Conservation (phyloP, 2,329 filamentous ascomycete genomes). For the Monascus ruber region DNA sequence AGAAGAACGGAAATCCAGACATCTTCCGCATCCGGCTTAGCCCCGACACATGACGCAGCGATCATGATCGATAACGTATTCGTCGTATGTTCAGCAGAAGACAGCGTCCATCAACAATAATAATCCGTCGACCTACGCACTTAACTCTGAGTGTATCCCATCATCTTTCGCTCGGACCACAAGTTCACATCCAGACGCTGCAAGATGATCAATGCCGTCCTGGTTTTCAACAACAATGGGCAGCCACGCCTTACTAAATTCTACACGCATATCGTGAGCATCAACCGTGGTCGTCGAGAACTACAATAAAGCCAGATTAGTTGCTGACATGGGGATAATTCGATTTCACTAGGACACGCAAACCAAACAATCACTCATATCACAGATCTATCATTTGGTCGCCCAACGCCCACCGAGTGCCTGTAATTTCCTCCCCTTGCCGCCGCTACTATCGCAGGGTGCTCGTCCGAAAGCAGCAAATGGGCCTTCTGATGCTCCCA, state of each 20-base stretch:
- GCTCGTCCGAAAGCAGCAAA: constrained; percentile 34
- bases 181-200: not conserved
- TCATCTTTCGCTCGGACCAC: too few species aligned
- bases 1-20: too few species aligned
- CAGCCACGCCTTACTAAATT: constrained; percentile 96
- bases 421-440: constrained; percentile 90
- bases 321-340: not conserved
- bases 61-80: too few species aligned
- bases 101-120: too few species aligned
- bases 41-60: too few species aligned
- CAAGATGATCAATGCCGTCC: constrained; percentile 91
- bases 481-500: constrained; percentile 75
- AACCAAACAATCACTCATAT: constrained; percentile 92
- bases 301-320: not conserved
- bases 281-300: not conserved
- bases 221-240: constrained; percentile 97
- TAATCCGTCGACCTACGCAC: too few species aligned
- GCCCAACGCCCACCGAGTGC: constrained; percentile 81
- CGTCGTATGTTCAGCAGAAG: too few species aligned
- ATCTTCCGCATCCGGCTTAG: too few species aligned
- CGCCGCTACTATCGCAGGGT: constrained; percentile 48
- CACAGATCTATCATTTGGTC: constrained; percentile 93
- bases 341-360: constrained; percentile 63
- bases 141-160: too few species aligned
- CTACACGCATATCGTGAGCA: constrained; percentile 83